A percentile compares a stretch with the other conserved stretches of the same genome.
Conservation (phyloP, 805 yeast species). For the Lipomyces oligophaga region DNA sequence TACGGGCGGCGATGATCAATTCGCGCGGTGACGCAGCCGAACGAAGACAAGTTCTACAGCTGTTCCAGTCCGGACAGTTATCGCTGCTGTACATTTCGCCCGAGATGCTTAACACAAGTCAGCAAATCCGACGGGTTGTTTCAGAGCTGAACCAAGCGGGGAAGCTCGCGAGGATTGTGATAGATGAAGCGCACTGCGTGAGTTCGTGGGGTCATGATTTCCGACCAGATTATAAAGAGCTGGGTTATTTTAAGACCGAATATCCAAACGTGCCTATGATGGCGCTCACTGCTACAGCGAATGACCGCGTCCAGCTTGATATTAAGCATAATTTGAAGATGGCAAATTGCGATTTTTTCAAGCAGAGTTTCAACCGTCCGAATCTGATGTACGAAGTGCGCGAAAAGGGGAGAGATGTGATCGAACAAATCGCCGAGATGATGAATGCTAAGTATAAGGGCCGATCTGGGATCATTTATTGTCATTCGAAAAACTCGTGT, state of each 20-base stretch:
- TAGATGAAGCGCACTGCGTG: conserved; percentile 98
- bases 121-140: conserved; percentile 62
- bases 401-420: conserved; percentile 55
- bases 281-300: conserved; percentile 98
- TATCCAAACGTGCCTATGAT: conserved; percentile 83
- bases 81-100: conserved; percentile 87
- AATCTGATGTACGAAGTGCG: conserved; percentile 76
- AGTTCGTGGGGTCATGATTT: conserved; percentile 99
- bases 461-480: conserved; percentile 84
- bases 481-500: conserved; percentile 85
- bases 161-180: conserved; percentile 76
- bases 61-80: conserved; percentile 61
- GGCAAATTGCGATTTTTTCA: conserved; percentile 52
- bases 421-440: conserved; percentile 57
- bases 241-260: conserved; percentile 64
- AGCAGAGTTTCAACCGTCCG: conserved; percentile 88
- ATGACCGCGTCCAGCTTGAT: conserved; percentile 81
- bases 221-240: conserved; percentile 87
- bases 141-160: conserved; percentile 51
- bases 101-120: conserved; percentile 82
- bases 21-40: conserved; percentile 67
- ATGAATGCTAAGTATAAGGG: conserved; percentile 50
- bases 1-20: conserved; percentile 83
- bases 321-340: conserved; percentile 73
- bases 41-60: conserved; percentile 55